phyloP scores from a whole-genome alignment of 2,329 filamentous ascomycete genomes.

The Tympanopsis confertula region DNA sequence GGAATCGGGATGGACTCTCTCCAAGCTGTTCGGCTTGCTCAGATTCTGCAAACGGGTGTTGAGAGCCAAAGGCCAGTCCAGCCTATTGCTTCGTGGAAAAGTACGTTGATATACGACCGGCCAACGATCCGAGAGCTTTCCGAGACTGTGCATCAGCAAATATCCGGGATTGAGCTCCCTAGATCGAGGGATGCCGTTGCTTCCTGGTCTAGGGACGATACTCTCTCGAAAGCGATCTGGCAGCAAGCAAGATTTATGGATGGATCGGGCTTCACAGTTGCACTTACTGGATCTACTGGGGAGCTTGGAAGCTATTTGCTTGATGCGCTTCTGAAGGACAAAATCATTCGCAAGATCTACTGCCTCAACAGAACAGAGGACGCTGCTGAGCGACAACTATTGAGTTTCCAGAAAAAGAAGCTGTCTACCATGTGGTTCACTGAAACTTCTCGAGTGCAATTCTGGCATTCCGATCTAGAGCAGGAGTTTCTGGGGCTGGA shows the following conservation, averaged over 20 bases:
- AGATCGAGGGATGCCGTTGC: too few species aligned
- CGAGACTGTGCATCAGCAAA: background rate
- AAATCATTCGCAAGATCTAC: constrained; percentile 12
- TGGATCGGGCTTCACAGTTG: too few species aligned
- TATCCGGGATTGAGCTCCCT: background rate
- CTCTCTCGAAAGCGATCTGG: too few species aligned
- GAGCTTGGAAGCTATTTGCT: constrained; percentile 19
- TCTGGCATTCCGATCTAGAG: background rate
- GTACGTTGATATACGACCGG: background rate
- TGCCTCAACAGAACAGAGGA: constrained; percentile 8
- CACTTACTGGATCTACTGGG: constrained; percentile 20
- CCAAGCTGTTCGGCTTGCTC: background rate
- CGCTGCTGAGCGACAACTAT: constrained; percentile 3
- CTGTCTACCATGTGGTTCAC: background rate
- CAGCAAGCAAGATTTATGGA: too few species aligned
- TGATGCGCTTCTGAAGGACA: constrained; percentile 11
- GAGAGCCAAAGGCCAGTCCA: background rate
- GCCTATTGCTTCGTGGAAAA: background rate
- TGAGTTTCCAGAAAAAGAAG: constrained; percentile 3
- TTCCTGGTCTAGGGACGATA: too few species aligned
- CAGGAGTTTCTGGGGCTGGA: background rate
- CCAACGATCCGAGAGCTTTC: background rate
- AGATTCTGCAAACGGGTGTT: background rate
- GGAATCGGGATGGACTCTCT: background rate
- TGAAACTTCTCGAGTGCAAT: background rate